Evolutionary conservation across 768 basidiomycete genomes (phyloP).

Genomic region (Auricularia heimuer): DNA sequence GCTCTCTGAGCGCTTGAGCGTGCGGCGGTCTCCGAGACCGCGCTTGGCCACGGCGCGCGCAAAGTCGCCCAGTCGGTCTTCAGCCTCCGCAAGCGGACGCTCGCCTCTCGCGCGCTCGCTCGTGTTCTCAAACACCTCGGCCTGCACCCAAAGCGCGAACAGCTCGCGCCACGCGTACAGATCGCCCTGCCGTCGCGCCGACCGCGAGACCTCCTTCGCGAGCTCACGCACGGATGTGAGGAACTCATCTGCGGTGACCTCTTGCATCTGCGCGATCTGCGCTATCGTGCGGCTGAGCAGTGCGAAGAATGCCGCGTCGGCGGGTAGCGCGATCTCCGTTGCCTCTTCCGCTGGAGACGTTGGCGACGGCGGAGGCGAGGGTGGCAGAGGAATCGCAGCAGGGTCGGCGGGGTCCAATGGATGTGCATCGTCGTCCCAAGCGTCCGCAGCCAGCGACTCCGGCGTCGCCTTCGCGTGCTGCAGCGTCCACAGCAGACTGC

Average conservation of each 20-base stretch:
- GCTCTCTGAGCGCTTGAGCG: constrained; percentile 49
- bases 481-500: neutral
- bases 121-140: constrained; percentile 73
- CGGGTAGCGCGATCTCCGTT: constrained; percentile 66
- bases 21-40: constrained; percentile 43
- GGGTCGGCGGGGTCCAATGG: neutral
- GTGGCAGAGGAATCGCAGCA: neutral
- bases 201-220: constrained; percentile 27
- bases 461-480: neutral
- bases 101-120: constrained; percentile 60
- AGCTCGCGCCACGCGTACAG: constrained; percentile 85
- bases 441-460: neutral
- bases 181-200: constrained; percentile 33
- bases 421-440: neutral
- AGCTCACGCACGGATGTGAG: constrained; percentile 38
- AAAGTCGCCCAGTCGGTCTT: constrained; percentile 54
- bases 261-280: neutral
- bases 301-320: constrained; percentile 73
- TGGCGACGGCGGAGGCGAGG: neutral
- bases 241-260: constrained; percentile 22
- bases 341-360: constrained; percentile 5
- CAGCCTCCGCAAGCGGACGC: constrained; percentile 56
- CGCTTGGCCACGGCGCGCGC: constrained; percentile 45
- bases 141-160: constrained; percentile 78
- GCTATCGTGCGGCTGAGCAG: constrained; percentile 43